Evolutionary conservation across 2,329 filamentous ascomycete genomes (phyloP).

Genomic region (Apiospora hydei): DNA sequence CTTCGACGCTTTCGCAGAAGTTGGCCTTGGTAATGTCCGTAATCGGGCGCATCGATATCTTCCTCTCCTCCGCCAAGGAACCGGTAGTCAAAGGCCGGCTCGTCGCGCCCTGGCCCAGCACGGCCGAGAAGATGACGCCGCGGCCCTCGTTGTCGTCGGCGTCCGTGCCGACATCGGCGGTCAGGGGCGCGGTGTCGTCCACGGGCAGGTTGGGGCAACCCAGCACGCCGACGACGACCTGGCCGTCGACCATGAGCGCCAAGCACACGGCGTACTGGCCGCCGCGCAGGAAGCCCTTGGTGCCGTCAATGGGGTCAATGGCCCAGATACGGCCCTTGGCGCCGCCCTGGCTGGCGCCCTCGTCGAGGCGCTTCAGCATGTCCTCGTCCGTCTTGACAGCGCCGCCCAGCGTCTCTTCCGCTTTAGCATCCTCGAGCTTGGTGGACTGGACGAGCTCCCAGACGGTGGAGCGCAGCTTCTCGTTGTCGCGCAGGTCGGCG

Average conservation of each 20-base stretch:
- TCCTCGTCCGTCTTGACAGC: conserved; percentile 69
- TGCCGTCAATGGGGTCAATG: conserved; percentile 96
- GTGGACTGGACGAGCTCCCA: conserved; percentile 83
- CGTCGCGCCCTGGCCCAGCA: conserved; percentile 80
- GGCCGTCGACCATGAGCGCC: conserved; percentile 88
- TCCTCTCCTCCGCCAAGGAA: conserved; percentile 59
- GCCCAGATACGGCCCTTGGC: conserved; percentile 86
- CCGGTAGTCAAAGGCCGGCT: conserved; percentile 73
- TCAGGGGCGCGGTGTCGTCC: conserved; percentile 76
- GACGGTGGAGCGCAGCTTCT: conserved; percentile 74
- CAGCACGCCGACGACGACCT: conserved; percentile 92
- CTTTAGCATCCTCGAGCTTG: conserved; percentile 69
- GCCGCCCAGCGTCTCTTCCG: conserved; percentile 74
- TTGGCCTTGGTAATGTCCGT: conserved; percentile 79
- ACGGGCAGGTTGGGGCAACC: conserved; percentile 95
- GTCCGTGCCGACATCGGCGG: conserved; percentile 75
- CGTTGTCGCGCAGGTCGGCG: conserved; percentile 75
- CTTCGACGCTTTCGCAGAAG: conserved; percentile 97
- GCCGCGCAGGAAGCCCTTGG: conserved; percentile 94
- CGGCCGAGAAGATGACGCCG: conserved; percentile 88
- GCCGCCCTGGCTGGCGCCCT: conserved; percentile 75
- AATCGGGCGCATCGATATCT: conserved; percentile 82
- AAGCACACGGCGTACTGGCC: conserved; percentile 98
- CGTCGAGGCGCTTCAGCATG: conserved; percentile 73
- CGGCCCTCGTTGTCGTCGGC: conserved; percentile 77